phyloP scores from a whole-genome alignment of 495 filamentous ascomycete species.

The Zalerion maritima region DNA sequence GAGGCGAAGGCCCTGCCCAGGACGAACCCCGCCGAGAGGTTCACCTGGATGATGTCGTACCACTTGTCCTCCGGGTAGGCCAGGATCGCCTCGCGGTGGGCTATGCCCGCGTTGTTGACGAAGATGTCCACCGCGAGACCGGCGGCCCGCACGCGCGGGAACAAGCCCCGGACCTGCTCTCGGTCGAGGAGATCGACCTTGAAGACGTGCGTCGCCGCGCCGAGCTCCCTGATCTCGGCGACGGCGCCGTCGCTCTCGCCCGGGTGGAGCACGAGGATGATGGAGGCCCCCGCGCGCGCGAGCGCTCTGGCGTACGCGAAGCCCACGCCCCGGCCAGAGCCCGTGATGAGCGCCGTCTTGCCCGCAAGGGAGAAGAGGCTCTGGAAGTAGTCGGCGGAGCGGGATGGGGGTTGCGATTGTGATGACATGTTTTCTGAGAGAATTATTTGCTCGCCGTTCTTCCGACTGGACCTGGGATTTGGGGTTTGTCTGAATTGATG shows the following conservation, averaged over 20 bases:
- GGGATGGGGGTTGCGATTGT: no score
- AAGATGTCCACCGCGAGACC: constrained; percentile 11
- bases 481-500: no score
- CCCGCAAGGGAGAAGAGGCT: constrained; percentile 54
- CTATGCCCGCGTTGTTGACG: constrained; percentile 7
- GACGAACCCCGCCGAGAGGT: constrained; percentile 6
- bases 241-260: constrained; percentile 6
- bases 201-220: constrained; percentile 5
- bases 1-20: constrained; percentile 8
- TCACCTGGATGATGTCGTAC: constrained; percentile 9
- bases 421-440: no score
- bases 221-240: constrained; percentile 7
- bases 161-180: constrained; percentile 11
- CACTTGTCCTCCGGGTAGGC: constrained; percentile 8
- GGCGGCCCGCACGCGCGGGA: constrained; percentile 18
- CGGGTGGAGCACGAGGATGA: constrained; percentile 7
- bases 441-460: no score
- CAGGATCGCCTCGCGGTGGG: constrained; percentile 6
- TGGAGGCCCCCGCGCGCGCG: constrained; percentile 6
- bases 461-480: no score
- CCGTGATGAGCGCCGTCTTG: constrained; percentile 57
- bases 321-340: constrained; percentile 52
- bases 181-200: constrained; percentile 5
- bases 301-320: constrained; percentile 46
- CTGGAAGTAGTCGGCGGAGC: constrained; percentile 42